Evolutionary conservation across 805 yeast species (phyloP).

Genomic region (Clavispora vitiphila): DNA sequence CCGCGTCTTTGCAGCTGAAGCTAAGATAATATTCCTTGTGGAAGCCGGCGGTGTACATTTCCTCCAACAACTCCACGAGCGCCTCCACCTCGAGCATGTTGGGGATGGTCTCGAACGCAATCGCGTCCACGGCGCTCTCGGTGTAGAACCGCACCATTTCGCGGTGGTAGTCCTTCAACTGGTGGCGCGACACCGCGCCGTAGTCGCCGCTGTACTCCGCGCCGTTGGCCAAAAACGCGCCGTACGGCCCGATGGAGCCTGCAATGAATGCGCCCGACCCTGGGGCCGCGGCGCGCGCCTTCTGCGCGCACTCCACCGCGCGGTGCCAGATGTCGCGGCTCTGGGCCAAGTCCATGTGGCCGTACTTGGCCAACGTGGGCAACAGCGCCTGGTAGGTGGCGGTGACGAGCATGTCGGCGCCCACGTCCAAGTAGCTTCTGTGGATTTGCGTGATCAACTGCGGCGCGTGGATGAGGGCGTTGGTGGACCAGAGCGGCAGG

Average conservation of each 20-base stretch:
- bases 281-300: constrained; percentile 6
- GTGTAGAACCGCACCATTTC: constrained; percentile 39
- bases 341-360: constrained; percentile 7
- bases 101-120: constrained; percentile 74
- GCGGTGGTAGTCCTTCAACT: constrained; percentile 47
- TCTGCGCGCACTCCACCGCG: constrained; percentile 11
- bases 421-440: constrained; percentile 13
- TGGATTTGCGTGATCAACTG: constrained; percentile 12
- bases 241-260: constrained; percentile 77
- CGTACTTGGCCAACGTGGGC: constrained; percentile 11
- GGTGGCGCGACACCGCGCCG: constrained; percentile 31
- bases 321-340: constrained; percentile 12
- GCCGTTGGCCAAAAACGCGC: constrained; percentile 63
- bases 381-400: constrained; percentile 17
- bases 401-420: constrained; percentile 15
- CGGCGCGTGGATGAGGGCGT: constrained; percentile 14
- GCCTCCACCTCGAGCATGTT: constrained; percentile 51
- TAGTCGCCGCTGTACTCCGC: constrained; percentile 73
- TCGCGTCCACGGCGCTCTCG: constrained; percentile 43
- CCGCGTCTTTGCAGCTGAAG: constrained; percentile 23
- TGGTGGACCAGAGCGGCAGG: constrained; percentile 17
- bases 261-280: constrained; percentile 29
- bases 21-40: constrained; percentile 43
- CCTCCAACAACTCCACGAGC: constrained; percentile 37
- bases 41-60: constrained; percentile 13